Base-by-base conservation (phyloP, 2,329 filamentous ascomycete genomes). In the Verticillium tricorpus region DNA sequence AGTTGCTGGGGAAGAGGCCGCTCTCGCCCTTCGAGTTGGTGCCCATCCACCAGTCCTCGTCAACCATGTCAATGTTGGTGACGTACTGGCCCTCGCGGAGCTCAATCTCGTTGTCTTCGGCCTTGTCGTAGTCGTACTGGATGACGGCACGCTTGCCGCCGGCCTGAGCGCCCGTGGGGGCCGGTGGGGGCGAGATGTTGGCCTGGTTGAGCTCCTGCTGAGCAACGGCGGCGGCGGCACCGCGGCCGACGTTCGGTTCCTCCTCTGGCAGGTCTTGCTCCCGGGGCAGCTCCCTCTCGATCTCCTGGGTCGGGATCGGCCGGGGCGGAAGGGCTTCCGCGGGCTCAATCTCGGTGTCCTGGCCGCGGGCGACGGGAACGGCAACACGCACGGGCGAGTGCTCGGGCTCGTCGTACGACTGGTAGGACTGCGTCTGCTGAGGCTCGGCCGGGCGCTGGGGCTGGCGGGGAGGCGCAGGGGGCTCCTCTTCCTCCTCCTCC, bases 11-110 rank as follows among this genome's bases (percentile, higher is more conserved):
- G 82, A 99, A 98, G 39, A 99, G 82, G 57, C 95, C 95, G 62
- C 83, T 89, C 75, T 97, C 92, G 69, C 95, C 95, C 64, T 82
- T 83, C 25, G 84, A 79, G 78, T 98, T 99, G 67, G 90, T 91
- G 54, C 96, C 95, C 85, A 97, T 90, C 95, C 95, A 99, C 95
- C 95, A 99, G 73, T 99, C 94, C 59, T 96, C 90, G 69, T 98
- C 95, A 2, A 99, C 92, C 91, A 96, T 96, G 65, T 98, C 92
- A 70, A 99, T 97, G 72, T 97, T 89, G 28, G 85, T 93, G 40
- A 99, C 89, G 66, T 89, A 86, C 70, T 97, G 91, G 65, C 93
- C 93, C 77, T 99, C 95, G 31, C 85, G 83, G 19, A 99, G 84
- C 67, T 97, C 93, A 62, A 99, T 86, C 77, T 99, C 95, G 71